Evolutionary conservation across 768 basidiomycete genomes (phyloP), one percentile per base, ranked within the genome.

Genomic region (Collybia sordida): DNA sequence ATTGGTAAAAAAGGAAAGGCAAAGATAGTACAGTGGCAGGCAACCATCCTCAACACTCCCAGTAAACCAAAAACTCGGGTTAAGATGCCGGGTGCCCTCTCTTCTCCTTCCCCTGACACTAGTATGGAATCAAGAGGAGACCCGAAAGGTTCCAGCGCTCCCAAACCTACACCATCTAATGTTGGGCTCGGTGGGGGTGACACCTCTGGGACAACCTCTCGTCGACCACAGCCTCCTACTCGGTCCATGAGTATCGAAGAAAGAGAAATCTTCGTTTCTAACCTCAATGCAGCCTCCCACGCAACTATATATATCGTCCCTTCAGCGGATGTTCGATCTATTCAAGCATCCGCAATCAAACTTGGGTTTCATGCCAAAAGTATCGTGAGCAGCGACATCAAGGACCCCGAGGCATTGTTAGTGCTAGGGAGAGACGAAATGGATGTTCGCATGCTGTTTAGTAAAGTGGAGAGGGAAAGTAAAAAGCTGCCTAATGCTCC

Each of bases 1-100:
- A 64, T 62, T 23, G 65, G 63, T 7, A 31, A 61, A 4, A 49
- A 55, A 45, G 64, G 25, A 61, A 56, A 58, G 40, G 62, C 59
- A 50, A 67, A 68, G 6, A 63, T 82, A 2, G 62, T 66, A 27
- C 65, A 60, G 17, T 69, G 70, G 73, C 68, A 69, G 57, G 69
- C 67, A 49, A 63, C 48, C 4, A 37, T 57, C 40, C 31, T 60
- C 46, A 35, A 51, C n/a, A 59, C 65, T 15, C 59, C 64, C 3
- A 35, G 48, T 15, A 62, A 58, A 31, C 47, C 51, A 58, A 65
- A 56, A 50, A 47, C 47, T 56, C 59, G 58, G 52, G 57, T 39
- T 55, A 65, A 49, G 49, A 85, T 85, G 83, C 83, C 83, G 1
- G 75, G 83, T 40, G 77, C 83, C 2, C 68, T 85, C 11, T 59